Evolutionary conservation across 1,284 basidiomycete species (phyloP).

Genomic region (Golubevia sp.): DNA sequence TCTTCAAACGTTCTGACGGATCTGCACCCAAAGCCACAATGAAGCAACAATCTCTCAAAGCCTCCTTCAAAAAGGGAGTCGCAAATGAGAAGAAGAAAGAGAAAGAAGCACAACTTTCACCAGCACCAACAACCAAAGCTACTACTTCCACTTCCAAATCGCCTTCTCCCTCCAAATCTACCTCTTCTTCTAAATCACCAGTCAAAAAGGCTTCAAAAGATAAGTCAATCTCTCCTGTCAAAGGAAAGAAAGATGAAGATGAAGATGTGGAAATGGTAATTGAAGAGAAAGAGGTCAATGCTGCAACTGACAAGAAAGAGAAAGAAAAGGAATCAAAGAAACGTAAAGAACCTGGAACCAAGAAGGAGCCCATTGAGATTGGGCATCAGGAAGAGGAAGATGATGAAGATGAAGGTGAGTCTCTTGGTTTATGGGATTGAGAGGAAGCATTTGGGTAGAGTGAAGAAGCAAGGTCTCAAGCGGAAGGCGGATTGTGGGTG

Average conservation of each 20-base stretch:
- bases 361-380: slow-evolving; percentile 15
- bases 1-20: slow-evolving; percentile 7
- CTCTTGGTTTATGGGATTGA: not conserved
- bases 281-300: slow-evolving; percentile 26
- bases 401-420: slow-evolving; percentile 1
- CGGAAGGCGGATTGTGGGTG: no score
- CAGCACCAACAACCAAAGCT: slow-evolving; percentile 4
- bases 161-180: slow-evolving; percentile 5
- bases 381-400: not conserved
- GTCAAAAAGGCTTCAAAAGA: slow-evolving; percentile 4
- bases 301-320: slow-evolving; percentile 16
- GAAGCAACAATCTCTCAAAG: slow-evolving; percentile 33
- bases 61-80: slow-evolving; percentile 59
- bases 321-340: slow-evolving; percentile 43
- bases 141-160: not conserved
- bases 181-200: slow-evolving; percentile 19
- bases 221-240: slow-evolving; percentile 5
- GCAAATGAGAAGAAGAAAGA: slow-evolving; percentile 60
- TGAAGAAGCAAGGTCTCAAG: not conserved
- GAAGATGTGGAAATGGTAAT: slow-evolving; percentile 1
- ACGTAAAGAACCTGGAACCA: slow-evolving; percentile 22
- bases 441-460: not conserved
- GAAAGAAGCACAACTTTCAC: slow-evolving; percentile 31
- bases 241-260: slow-evolving; percentile 32
- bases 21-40: slow-evolving; percentile 3